These are phyloP conservation scores for Hemerocallis citrina DNA, from an alignment of 106 monocot genomes.

Conservation along the genomic window DNA sequence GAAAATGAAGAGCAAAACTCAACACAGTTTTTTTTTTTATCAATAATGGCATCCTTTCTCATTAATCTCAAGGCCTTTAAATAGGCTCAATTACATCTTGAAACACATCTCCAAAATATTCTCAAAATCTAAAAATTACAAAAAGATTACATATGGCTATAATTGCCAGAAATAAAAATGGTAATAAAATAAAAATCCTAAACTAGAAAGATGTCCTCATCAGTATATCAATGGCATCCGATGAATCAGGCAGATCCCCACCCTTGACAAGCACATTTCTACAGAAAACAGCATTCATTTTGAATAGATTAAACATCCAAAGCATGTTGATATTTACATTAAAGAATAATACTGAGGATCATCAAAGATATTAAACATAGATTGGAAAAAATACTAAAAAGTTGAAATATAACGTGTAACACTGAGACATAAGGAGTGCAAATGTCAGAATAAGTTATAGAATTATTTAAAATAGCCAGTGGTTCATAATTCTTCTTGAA, in stretches of 20 bases:
- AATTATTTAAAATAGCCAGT: not conserved
- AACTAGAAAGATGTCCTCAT: too few relatives aligned
- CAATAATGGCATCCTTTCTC: too few relatives aligned
- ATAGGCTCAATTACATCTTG: too few relatives aligned
- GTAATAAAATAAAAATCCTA: too few relatives aligned
- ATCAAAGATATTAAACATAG: not conserved
- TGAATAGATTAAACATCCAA: not conserved
- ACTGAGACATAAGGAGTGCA: not conserved
- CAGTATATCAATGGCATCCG: constrained; percentile 76
- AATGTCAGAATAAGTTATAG: not conserved
- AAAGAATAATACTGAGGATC: not conserved
- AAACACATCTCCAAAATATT: too few relatives aligned
- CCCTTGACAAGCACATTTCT: constrained; percentile 97
- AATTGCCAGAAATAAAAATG: too few relatives aligned
- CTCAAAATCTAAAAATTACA: too few relatives aligned
- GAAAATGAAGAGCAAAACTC: too few relatives aligned
- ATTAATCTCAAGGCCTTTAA: too few relatives aligned
- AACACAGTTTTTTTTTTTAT: too few relatives aligned
- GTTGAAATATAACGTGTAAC: not conserved
- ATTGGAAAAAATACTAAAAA: not conserved
- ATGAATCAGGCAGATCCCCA: constrained; percentile 66
- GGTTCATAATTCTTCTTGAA: not conserved
- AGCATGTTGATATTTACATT: not conserved
- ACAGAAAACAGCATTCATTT: constrained; percentile 8
- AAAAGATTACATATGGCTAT: too few relatives aligned